Conservation (phyloP, 2,329 filamentous ascomycete genomes). For the Pyricularia grisea region DNA sequence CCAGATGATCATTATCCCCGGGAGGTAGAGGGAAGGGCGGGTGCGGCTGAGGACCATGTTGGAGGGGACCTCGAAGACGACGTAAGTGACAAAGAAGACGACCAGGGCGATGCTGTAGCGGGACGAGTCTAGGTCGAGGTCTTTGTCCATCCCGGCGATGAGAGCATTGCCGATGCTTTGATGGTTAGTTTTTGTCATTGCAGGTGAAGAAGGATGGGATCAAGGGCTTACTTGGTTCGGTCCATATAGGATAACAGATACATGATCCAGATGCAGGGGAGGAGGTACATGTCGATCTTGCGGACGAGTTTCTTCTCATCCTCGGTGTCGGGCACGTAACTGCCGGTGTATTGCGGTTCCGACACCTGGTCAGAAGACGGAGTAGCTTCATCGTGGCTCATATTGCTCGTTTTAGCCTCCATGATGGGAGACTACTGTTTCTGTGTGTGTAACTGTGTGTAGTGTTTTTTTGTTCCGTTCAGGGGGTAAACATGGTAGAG, state of each 20-base stretch:
- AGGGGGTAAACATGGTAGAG: not conserved
- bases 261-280: slow-evolving; percentile 2
- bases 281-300: not conserved
- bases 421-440: not conserved
- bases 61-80: slow-evolving; percentile 31
- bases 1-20: slow-evolving; percentile 28
- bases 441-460: not conserved
- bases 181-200: not conserved
- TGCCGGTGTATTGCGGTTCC: not conserved
- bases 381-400: slow-evolving; percentile 5
- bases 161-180: slow-evolving; percentile 32
- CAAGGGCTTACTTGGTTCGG: not conserved
- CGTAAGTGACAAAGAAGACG: slow-evolving; percentile 59
- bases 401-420: not conserved
- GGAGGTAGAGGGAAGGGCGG: slow-evolving; percentile 27
- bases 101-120: slow-evolving; percentile 47
- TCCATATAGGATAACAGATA: slow-evolving; percentile 1
- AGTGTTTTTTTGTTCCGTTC: not conserved
- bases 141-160: slow-evolving; percentile 24
- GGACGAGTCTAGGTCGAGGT: slow-evolving; percentile 35
- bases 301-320: not conserved
- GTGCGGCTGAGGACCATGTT: slow-evolving; percentile 31
- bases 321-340: not conserved
- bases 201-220: slow-evolving; percentile 3
- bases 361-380: not conserved